These are phyloP conservation scores for Aspergillus cavernicola DNA, from an alignment of 495 filamentous ascomycete genomes.

Conservation along the genomic window DNA sequence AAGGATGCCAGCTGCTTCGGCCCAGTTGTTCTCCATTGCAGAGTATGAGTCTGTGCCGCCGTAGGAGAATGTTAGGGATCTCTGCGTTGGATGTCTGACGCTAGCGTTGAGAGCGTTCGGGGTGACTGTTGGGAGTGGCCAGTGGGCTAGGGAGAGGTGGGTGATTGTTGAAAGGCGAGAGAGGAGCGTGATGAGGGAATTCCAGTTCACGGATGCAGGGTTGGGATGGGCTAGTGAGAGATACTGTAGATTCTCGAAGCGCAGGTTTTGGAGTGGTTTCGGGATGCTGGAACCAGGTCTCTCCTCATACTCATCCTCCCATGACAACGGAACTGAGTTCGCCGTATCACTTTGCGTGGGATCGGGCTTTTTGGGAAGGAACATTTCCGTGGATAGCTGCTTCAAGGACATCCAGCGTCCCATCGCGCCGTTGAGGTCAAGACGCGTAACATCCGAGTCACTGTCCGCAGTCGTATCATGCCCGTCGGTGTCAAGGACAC, in stretches of 20 bases:
- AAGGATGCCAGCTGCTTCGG: constrained; percentile 64
- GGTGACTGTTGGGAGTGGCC: constrained; percentile 69
- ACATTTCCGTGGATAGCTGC: constrained; percentile 52
- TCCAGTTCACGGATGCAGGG: constrained; percentile 54
- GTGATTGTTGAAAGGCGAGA: constrained; percentile 61
- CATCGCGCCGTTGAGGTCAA: constrained; percentile 63
- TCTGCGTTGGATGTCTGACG: constrained; percentile 29
- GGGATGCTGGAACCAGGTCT: constrained; percentile 37
- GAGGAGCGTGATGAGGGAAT: constrained; percentile 59
- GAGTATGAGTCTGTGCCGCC: constrained; percentile 65
- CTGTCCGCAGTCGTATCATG: constrained; percentile 26
- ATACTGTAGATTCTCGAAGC: constrained; percentile 48
- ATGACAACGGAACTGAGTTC: constrained; percentile 32
- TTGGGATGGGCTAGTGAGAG: constrained; percentile 50
- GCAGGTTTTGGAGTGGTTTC: constrained; percentile 39
- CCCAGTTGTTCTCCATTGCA: constrained; percentile 62
- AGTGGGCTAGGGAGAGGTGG: constrained; percentile 73
- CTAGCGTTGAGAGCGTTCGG: constrained; percentile 55
- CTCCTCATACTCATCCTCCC: constrained; percentile 33
- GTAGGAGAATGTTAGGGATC: constrained; percentile 50
- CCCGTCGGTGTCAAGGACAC: constrained; percentile 5
- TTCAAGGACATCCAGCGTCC: constrained; percentile 57
- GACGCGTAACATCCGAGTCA: constrained; percentile 50
- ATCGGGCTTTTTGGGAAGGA: constrained; percentile 28
- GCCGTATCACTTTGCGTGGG: constrained; percentile 4